phyloP scores from a whole-genome alignment of 1,284 basidiomycete species.

The Neonothopanus nambi region DNA sequence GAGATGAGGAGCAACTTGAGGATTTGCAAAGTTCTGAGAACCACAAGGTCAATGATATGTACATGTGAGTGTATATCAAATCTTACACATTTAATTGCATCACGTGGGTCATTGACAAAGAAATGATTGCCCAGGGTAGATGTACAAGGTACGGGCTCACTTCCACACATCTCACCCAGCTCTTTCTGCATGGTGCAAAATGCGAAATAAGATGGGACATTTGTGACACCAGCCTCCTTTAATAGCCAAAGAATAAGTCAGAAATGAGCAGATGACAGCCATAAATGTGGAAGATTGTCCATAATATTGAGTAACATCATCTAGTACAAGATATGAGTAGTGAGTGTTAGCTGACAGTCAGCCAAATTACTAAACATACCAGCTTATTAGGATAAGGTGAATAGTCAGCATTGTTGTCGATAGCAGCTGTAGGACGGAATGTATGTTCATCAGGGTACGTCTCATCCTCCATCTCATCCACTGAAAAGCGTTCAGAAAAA shows the following conservation, averaged over 20 bases:
- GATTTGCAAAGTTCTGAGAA: constrained; percentile 25
- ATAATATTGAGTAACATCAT: constrained; percentile 10
- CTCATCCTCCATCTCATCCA: background rate
- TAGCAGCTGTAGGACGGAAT: background rate
- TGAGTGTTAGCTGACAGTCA: no score
- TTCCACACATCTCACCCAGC: background rate
- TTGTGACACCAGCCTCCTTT: background rate
- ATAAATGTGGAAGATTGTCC: constrained; percentile 3
- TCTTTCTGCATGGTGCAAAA: constrained; percentile 6
- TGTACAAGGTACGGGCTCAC: background rate
- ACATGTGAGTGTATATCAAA: background rate
- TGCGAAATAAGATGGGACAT: constrained; percentile 2
- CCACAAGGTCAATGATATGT: no score
- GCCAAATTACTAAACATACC: background rate
- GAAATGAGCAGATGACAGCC: constrained; percentile 5
- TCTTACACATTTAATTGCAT: constrained; percentile 1
- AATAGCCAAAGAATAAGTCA: constrained; percentile 3
- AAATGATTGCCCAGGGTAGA: constrained; percentile 5
- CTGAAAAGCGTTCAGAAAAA: background rate
- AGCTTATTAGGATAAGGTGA: constrained; percentile 1
- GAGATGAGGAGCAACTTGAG: constrained; percentile 22
- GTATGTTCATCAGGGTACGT: background rate
- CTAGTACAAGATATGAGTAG: background rate
- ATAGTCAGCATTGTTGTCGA: constrained; percentile 1
- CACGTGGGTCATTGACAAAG: constrained; percentile 7